phyloP scores from a whole-genome alignment of 345 rosid species.

The Eucalyptus pauciflora region DNA sequence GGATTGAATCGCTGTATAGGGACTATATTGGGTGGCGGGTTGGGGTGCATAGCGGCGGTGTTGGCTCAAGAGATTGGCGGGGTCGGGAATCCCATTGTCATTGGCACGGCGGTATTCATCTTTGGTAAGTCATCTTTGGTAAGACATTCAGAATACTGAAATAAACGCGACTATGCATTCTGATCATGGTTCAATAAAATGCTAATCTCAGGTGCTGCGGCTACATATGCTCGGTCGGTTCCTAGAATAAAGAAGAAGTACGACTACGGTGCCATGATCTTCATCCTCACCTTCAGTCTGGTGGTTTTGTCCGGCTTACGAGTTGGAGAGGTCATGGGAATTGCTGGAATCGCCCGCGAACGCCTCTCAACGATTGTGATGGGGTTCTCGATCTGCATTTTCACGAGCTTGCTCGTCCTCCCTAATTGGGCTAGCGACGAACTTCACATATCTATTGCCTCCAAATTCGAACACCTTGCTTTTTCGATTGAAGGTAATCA shows the following conservation, averaged over 20 bases:
- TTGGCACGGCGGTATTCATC: constrained; percentile 29
- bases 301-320: constrained; percentile 68
- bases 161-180: neutral
- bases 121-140: constrained; percentile 56
- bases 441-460: constrained; percentile 49
- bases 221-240: constrained; percentile 48
- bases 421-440: constrained; percentile 93
- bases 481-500: constrained; percentile 54
- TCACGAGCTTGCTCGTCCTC: constrained; percentile 39
- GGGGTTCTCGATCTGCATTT: constrained; percentile 60
- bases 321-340: constrained; percentile 22
- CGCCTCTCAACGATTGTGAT: constrained; percentile 54
- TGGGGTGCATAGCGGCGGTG: constrained; percentile 45
- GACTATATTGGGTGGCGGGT: constrained; percentile 46
- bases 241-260: constrained; percentile 50
- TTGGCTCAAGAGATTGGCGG: constrained; percentile 33
- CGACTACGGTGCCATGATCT: constrained; percentile 68
- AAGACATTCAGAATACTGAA: neutral
- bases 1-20: constrained; percentile 63
- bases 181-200: neutral
- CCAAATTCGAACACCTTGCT: constrained; percentile 48
- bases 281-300: constrained; percentile 72
- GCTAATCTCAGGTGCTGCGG: constrained; percentile 37
- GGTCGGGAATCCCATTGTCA: constrained; percentile 21
- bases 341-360: constrained; percentile 51